Base-by-base conservation (phyloP, 2,329 filamentous ascomycete species). In the Neoscytalidium dimidiatum region DNA sequence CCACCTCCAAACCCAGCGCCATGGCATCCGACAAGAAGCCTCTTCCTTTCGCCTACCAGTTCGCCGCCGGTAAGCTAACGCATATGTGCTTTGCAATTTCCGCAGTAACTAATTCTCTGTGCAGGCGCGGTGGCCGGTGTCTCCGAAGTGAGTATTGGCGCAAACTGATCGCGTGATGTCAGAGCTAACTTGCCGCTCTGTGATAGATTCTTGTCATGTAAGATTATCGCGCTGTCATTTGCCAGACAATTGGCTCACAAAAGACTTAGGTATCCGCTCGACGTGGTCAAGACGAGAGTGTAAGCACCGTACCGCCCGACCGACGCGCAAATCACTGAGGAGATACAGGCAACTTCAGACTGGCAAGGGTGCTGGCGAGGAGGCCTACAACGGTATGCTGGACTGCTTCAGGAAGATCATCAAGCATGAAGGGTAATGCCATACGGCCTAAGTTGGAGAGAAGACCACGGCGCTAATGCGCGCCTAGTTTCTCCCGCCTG, bases 371-470 rank as follows among this genome's bases (percentile, higher is more conserved):
- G 82, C 84, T 23, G 92, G 92, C 66, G 89, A 89, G 70, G 95
- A 98, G 73, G 84, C 86, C 71, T 98, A 99, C 86, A 97, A 88
- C 83, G 92, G 95, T 85, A 99, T 98, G 93, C 76, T 97, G 66
- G 95, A 99, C 81, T 98, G 94, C 85, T 96, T 99, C 85, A 86
- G 88, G 76, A 99, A 99, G 87, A 99, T 99, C 75, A 88, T 99
- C 79, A 90, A 88, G 81, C 90, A 96, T 78, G 95, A 99, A 84
- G 95, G 95, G 92, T 96, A 87, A 69, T 84, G 11, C 13, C 19
- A 21, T 8, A 26, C 6, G 13, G n/a, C 14, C 26, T 31, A 5
- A 33, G 35, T 6, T 21, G 31, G 28, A 52, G 48, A 28, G 33
- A 35, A 26, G 33, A 51, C 29, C 23, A 29, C 52, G 29, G 19